phyloP scores from a whole-genome alignment of 371 early-diverging fungal genomes.

The Mortierella sp. region DNA sequence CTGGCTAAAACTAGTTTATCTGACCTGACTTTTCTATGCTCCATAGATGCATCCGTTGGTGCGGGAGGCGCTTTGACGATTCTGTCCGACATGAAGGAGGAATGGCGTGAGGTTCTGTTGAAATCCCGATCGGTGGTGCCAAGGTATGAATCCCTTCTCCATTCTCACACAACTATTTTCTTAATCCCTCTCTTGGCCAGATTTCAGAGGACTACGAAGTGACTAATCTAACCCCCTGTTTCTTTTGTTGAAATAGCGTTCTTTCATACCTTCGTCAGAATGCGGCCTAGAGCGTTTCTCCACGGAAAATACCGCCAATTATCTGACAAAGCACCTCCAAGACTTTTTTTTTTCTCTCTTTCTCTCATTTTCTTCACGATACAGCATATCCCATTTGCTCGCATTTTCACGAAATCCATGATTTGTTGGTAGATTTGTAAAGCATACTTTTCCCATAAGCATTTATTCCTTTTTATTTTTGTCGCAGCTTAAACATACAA shows the following conservation, averaged over 20 bases:
- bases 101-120: slow-evolving; percentile 84
- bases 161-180: too few species aligned
- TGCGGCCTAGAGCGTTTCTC: not conserved
- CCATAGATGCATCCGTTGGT: slow-evolving; percentile 76
- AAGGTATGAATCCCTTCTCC: slow-evolving; percentile 58
- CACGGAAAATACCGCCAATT: too few species aligned
- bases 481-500: too few species aligned
- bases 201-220: not conserved
- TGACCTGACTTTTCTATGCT: not conserved
- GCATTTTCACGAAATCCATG: not conserved
- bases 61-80: slow-evolving; percentile 96
- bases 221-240: not conserved
- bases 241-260: not conserved
- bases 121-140: slow-evolving; percentile 74
- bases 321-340: too few species aligned
- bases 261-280: not conserved
- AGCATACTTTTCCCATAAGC: too few species aligned
- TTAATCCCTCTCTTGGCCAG: not conserved
- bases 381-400: not conserved
- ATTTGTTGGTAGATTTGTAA: too few species aligned
- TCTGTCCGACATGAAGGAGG: slow-evolving; percentile 84
- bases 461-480: too few species aligned
- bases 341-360: too few species aligned
- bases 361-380: too few species aligned
- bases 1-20: not conserved